These are phyloP conservation scores for Breynia disticha DNA, from an alignment of 441 rosid species.

Conservation along the genomic window DNA sequence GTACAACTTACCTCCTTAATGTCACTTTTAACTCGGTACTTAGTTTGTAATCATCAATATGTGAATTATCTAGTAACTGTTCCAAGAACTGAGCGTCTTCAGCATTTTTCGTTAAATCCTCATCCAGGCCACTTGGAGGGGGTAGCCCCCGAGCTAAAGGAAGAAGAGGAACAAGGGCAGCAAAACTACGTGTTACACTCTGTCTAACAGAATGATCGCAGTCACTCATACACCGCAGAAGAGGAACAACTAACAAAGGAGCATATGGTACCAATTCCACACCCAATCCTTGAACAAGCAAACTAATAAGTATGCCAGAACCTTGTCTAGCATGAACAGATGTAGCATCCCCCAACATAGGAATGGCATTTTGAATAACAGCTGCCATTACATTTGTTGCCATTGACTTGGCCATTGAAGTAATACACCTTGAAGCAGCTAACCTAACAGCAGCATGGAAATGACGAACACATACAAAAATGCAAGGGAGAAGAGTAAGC, in stretches of 20 bases:
- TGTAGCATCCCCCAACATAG: constrained; percentile 79
- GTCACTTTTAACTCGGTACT: constrained; percentile 44
- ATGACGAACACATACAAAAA: constrained; percentile 81
- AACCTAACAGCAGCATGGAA: constrained; percentile 90
- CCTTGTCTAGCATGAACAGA: constrained; percentile 94
- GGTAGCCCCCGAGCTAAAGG: constrained; percentile 93
- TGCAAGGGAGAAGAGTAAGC: constrained; percentile 81
- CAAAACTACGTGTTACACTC: constrained; percentile 97
- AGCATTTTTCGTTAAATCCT: constrained; percentile 57
- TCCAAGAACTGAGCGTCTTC: constrained; percentile 94
- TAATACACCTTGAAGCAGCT: constrained; percentile 92
- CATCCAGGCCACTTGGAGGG: constrained; percentile 65
- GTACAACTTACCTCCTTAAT: no score
- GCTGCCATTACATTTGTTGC: constrained; percentile 70
- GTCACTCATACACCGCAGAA: constrained; percentile 97
- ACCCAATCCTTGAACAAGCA: constrained; percentile 92
- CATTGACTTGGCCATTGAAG: constrained; percentile 96
- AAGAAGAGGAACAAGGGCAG: constrained; percentile 98
- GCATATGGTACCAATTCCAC: constrained; percentile 91
- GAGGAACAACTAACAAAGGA: constrained; percentile 94
- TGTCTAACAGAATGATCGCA: constrained; percentile 90
- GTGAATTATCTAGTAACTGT: constrained; percentile 96
- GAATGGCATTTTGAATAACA: constrained; percentile 84
- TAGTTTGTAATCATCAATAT: constrained; percentile 94
- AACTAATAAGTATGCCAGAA: constrained; percentile 95